Evolutionary conservation across 768 basidiomycete species (phyloP).

Genomic region (Lentinula sp.): DNA sequence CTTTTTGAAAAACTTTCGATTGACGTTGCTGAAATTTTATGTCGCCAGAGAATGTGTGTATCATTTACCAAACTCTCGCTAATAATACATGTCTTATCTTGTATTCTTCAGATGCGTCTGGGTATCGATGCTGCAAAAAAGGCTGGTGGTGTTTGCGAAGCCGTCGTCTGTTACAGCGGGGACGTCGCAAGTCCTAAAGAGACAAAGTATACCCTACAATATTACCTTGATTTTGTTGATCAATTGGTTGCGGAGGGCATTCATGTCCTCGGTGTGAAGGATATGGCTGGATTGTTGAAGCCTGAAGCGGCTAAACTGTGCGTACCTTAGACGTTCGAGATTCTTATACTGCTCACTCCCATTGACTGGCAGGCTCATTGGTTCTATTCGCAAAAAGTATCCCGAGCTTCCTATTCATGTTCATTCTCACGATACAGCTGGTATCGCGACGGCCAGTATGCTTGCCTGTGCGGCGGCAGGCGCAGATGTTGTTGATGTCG

Average conservation of each 20-base stretch:
- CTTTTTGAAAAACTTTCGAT: background rate
- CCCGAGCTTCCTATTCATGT: slow-evolving; percentile 99
- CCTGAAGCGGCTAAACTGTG: slow-evolving; percentile 92
- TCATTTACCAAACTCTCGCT: background rate
- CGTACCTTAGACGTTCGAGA: slow-evolving; percentile 8
- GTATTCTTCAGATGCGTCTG: slow-evolving; percentile 70
- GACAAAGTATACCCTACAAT: slow-evolving; percentile 94
- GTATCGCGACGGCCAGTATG: slow-evolving; percentile 98
- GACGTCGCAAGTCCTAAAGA: slow-evolving; percentile 94
- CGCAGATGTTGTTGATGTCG: slow-evolving; percentile 96
- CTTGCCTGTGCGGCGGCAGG: slow-evolving; percentile 94
- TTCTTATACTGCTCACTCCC: slow-evolving; percentile 4
- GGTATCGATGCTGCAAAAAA: slow-evolving; percentile 99
- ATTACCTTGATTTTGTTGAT: slow-evolving; percentile 94
- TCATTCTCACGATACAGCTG: slow-evolving; percentile 98
- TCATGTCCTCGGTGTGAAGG: slow-evolving; percentile 96
- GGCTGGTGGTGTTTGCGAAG: slow-evolving; percentile 97
- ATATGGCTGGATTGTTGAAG: slow-evolving; percentile 97
- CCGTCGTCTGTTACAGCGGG: slow-evolving; percentile 96
- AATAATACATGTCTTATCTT: background rate
- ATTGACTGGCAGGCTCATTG: slow-evolving; percentile 60
- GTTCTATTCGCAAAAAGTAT: slow-evolving; percentile 91
- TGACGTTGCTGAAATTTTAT: background rate
- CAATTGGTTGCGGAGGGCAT: slow-evolving; percentile 92
- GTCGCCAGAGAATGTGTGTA: slow-evolving; percentile 62